Conservation (phyloP, 73 alveolate species). For the Paramecium tetraurelia region DNA sequence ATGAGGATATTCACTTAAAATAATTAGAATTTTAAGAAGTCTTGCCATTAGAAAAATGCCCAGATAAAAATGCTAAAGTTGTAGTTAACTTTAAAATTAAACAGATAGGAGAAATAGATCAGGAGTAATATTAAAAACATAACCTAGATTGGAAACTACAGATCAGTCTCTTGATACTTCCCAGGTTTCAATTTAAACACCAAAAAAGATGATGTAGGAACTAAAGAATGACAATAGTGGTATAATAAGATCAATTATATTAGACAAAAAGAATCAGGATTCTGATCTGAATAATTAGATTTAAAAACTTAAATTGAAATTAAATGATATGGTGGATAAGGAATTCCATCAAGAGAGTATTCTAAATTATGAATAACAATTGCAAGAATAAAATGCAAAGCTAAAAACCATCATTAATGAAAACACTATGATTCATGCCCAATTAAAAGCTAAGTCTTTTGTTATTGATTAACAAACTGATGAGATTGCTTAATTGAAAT, state of each 20-base stretch:
- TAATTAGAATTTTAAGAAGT: neutral
- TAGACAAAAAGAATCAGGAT: neutral
- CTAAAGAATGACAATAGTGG: neutral
- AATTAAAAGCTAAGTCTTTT: neutral
- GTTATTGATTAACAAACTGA: neutral
- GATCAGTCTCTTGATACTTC: neutral
- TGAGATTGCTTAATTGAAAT: neutral
- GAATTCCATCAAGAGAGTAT: neutral
- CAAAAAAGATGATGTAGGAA: neutral
- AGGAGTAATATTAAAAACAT: neutral
- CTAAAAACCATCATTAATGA: neutral
- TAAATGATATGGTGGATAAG: neutral
- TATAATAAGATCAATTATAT: neutral
- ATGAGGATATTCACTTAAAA: neutral
- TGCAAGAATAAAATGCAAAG: neutral
- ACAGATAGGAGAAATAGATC: neutral
- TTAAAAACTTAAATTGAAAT: neutral
- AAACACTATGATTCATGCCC: neutral
- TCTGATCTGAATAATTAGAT: neutral
- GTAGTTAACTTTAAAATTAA: neutral
- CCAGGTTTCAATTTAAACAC: neutral
- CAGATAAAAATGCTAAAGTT: conserved; percentile 30
- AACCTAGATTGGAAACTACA: neutral
- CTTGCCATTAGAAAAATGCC: neutral
- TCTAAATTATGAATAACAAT: neutral